Conservation (phyloP, 441 rosid genomes). For the Croton laevigatus region DNA sequence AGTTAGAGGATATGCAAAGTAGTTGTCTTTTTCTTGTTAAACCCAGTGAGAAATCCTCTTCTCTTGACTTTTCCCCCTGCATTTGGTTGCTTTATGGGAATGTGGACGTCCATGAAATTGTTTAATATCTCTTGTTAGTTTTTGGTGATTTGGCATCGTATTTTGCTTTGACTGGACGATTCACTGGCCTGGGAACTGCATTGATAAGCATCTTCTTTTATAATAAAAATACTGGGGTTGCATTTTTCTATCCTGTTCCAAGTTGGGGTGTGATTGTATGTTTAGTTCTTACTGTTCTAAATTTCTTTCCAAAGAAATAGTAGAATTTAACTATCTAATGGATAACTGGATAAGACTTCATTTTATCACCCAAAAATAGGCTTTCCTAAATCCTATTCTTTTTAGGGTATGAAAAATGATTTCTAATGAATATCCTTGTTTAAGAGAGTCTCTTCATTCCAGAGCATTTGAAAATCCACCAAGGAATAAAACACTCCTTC, state of each 20-base stretch:
- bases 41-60: not conserved
- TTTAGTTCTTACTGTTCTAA: not conserved
- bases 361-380: not conserved
- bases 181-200: not conserved
- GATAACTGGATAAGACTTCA: not conserved
- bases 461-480: not conserved
- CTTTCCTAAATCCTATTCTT: not conserved
- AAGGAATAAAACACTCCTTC: not conserved
- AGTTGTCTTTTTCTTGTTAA: not conserved
- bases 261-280: not conserved
- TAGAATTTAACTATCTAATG: too few relatives aligned
- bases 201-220: not conserved
- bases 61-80: constrained; percentile 1
- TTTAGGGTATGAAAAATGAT: not conserved
- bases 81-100: constrained; percentile 13
- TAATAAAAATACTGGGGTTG: not conserved
- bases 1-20: not conserved
- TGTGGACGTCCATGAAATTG: not conserved
- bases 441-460: not conserved
- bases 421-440: not conserved
- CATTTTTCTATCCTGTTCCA: not conserved
- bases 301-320: not conserved
- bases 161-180: not conserved
- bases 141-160: not conserved
- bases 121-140: not conserved